phyloP scores from a whole-genome alignment of 163 green algal species.

The Prototheca stagnorum region DNA sequence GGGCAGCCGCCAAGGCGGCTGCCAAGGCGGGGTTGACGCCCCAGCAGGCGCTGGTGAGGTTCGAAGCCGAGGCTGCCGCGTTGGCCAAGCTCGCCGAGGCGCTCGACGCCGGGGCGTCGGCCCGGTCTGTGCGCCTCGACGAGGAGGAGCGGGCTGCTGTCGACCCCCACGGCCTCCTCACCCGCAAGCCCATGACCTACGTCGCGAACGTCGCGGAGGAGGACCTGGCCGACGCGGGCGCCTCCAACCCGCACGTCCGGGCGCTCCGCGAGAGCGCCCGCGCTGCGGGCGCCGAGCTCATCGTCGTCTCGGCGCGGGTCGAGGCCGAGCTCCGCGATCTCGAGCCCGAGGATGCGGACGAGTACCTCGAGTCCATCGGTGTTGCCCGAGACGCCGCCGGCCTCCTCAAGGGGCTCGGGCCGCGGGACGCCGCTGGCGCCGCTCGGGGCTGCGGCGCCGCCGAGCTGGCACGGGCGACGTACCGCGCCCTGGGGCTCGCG shows the following conservation, averaged over 20 bases:
- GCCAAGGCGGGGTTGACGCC: too few species aligned
- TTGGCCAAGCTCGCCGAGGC: conserved; percentile 38
- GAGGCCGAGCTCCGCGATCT: conserved; percentile 92
- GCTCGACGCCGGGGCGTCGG: conserved; percentile 46
- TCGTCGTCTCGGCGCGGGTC: conserved; percentile 81
- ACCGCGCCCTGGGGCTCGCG: not conserved
- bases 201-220: conserved; percentile 86
- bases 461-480: conserved; percentile 78
- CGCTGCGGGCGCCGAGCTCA: conserved; percentile 44
- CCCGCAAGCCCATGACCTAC: conserved; percentile 84
- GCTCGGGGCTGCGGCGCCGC: conserved; percentile 70
- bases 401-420: conserved; percentile 74
- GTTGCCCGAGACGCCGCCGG: too few species aligned
- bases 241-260: conserved; percentile 67
- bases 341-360: conserved; percentile 53
- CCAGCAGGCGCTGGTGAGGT: too few species aligned
- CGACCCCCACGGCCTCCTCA: conserved; percentile 71
- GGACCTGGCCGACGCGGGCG: conserved; percentile 61
- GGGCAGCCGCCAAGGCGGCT: too few species aligned
- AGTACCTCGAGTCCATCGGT: too few species aligned
- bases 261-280: conserved; percentile 38
- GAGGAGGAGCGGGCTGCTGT: conserved; percentile 64
- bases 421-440: conserved; percentile 57
- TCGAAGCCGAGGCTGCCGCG: conserved; percentile 36
- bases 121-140: conserved; percentile 50